Evolutionary conservation across 2,329 filamentous ascomycete genomes (phyloP).

Genomic region (Xylariaceae sp.): DNA sequence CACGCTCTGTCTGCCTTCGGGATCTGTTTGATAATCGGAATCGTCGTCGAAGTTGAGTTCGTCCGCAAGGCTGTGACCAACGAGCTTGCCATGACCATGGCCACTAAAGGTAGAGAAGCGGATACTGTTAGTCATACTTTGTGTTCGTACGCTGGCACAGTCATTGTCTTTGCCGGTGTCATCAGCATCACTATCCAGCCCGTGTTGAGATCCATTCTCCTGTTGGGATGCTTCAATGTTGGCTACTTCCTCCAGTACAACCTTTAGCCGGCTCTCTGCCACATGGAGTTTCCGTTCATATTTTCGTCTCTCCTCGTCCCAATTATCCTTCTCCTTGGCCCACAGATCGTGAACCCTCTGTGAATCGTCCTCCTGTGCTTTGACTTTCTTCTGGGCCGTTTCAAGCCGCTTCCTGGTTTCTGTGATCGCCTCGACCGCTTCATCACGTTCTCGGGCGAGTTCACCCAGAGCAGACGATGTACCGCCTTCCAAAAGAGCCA

Average conservation of each 20-base stretch:
- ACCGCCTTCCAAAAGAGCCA: slow-evolving; percentile 82
- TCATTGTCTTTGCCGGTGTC: slow-evolving; percentile 64
- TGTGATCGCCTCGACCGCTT: slow-evolving; percentile 65
- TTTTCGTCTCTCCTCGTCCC: slow-evolving; percentile 78
- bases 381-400: slow-evolving; percentile 68
- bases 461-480: slow-evolving; percentile 82
- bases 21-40: slow-evolving; percentile 66
- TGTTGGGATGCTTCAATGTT: slow-evolving; percentile 55
- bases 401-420: slow-evolving; percentile 80
- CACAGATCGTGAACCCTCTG: slow-evolving; percentile 74
- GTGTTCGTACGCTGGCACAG: slow-evolving; percentile 66
- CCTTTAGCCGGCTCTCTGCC: slow-evolving; percentile 81
- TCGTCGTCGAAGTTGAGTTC: slow-evolving; percentile 86
- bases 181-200: slow-evolving; percentile 55
- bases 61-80: slow-evolving; percentile 78
- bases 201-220: slow-evolving; percentile 31
- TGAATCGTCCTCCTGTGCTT: slow-evolving; percentile 77
- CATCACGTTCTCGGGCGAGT: slow-evolving; percentile 79
- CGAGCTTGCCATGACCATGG: slow-evolving; percentile 49
- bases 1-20: slow-evolving; percentile 63
- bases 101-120: slow-evolving; percentile 68
- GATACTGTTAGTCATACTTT: slow-evolving; percentile 68
- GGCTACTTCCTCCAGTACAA: slow-evolving; percentile 81
- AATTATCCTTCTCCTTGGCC: slow-evolving; percentile 77
- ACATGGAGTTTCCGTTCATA: slow-evolving; percentile 83